Evolutionary conservation across 2,329 filamentous ascomycete species (phyloP), one percentile per base, ranked within the genome.

Genomic region (Monosporascus sp.): DNA sequence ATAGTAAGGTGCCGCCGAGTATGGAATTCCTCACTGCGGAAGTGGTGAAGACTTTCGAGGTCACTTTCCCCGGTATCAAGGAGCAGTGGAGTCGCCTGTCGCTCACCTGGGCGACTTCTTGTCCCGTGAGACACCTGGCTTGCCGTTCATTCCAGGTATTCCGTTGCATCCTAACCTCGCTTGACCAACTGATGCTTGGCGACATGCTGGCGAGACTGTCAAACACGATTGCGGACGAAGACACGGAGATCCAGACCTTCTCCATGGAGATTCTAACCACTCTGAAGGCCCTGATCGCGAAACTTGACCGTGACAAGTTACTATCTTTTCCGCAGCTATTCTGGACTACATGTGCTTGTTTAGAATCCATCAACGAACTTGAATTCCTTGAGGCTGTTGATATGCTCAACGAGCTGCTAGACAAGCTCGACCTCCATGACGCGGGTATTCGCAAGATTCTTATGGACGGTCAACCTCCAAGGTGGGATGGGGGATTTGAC

Each of bases 71-170:
- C 4, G 86, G 88, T 1, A 87, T 99, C 57, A 90, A 91, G 63
- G 90, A 96, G 62, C 83, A 93, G 50, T 97, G 93, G 93, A 90
- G 88, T 7, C 89, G 90, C 58, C 80, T 96, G 35, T 93, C 93
- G 0, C 75, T 99, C 57, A 91, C 88, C 11, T 99, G 94, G 94
- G 95, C 94, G 9, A 97, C 94, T 0, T 96, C 92, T 3, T 99
- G 95, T 67, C 90, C 94, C 0, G 95, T 99, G 5, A 81, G 93
- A 48, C 94, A 99, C 73, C 77, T 99, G 50, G 94, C 94, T 2
- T 99, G 95, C 67, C 87, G 94, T 27, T 99, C 95, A 0, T 97
- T 99, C 72, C 95, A 99, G 67, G 88, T 99, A 11, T 99, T 97
- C 74, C 83, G 94, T 35, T 97, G 93, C 67, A 92, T 97, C 51